Base-by-base conservation (phyloP, 2,329 filamentous ascomycete genomes). In the Paecilomyces fulvus region DNA sequence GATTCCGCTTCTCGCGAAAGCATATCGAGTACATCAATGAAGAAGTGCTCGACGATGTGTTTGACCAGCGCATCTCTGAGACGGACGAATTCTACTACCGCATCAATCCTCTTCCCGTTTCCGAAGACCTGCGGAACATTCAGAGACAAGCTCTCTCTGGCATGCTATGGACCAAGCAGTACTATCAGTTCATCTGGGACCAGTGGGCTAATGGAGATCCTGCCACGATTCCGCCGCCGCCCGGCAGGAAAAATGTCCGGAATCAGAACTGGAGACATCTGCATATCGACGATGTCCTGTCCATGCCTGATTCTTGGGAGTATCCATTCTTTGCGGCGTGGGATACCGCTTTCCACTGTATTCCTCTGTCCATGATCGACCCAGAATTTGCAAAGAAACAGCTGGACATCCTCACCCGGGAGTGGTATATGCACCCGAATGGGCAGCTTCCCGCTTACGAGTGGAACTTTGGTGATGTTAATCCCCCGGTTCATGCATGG, bases 391-490 rank as follows among this genome's bases (percentile, higher is more conserved):
- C 92, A 55, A 97, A 97, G 83, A 96, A 96, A 78, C 92, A 97
- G 75, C 84, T 97, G 52, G 94, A 97, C 70, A 77, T 97, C 48
- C 92, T 97, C 70, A 97, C 92, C 2, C 83, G 92, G 66, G 94
- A 97, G 77, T 97, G 92, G 94, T 97, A 96, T 78, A 96, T 94
- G 82, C 92, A 97, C 73, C 92, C 92, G 14, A 97, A 97, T 66
- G 94, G 92, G 50, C 92, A 97, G 73, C 78, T 97, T 37, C 90
- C 92, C 53, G 92, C 92, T 64, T 94, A 86, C 66, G 92, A 97
- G 71, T 97, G 92, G 92, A 96, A 97, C 70, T 97, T 96, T 75
- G 87, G 92, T 55, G 94, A 97, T 66, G 92, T 96, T 61, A 97
- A 97, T 65, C 92, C 92, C 25, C 92, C 92, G 0, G 92, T 97